These are phyloP conservation scores for Metschnikowia bowlesiae DNA, from an alignment of 805 yeast species.

Conservation along the genomic window DNA sequence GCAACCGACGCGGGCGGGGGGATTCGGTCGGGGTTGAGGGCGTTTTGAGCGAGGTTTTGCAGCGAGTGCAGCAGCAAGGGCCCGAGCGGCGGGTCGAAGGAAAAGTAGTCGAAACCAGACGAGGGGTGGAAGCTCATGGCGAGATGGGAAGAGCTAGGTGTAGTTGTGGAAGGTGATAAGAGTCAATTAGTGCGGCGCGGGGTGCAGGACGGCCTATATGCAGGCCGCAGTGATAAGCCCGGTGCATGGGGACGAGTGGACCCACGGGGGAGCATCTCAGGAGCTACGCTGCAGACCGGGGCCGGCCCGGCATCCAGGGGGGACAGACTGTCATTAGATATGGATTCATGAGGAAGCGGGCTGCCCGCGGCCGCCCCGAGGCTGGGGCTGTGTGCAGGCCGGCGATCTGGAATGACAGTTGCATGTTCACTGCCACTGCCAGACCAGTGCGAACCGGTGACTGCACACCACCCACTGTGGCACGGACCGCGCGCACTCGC, in stretches of 20 bases:
- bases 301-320: too few species aligned
- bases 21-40: slow-evolving; percentile 8
- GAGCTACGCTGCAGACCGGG: too few species aligned
- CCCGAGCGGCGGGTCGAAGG: not conserved
- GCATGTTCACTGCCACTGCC: not conserved
- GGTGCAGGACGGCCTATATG: not conserved
- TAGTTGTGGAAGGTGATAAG: slow-evolving; percentile 2
- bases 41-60: slow-evolving; percentile 7
- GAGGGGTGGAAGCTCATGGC: slow-evolving; percentile 1
- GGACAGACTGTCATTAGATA: too few species aligned
- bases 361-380: too few species aligned
- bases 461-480: not conserved
- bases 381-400: not conserved
- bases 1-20: slow-evolving; percentile 19
- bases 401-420: not conserved
- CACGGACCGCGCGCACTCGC: not conserved
- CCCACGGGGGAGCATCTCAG: too few species aligned
- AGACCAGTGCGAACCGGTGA: not conserved
- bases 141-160: not conserved
- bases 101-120: not conserved
- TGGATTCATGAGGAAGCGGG: too few species aligned
- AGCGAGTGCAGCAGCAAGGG: not conserved
- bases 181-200: not conserved
- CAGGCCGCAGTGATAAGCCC: not conserved
- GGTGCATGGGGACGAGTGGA: not conserved